Conservation (phyloP, 2,329 filamentous ascomycete genomes). For the Aspergillus tamarii region DNA sequence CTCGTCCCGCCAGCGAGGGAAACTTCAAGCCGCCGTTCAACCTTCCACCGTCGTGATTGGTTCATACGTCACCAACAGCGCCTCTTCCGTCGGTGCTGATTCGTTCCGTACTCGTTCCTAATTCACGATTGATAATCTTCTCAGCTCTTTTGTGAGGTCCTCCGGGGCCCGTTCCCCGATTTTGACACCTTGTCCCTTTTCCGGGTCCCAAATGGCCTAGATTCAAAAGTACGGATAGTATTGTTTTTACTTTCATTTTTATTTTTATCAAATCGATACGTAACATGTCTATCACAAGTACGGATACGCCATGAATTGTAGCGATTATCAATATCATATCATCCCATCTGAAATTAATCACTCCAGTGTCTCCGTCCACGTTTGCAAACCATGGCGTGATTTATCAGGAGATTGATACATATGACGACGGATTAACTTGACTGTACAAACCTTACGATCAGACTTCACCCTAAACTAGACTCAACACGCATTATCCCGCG, state of each 20-base stretch:
- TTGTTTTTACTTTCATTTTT: not conserved
- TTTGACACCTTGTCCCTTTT: conserved; percentile 2
- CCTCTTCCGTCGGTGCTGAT: conserved; percentile 6
- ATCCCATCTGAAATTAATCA: not conserved
- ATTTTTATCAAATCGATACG: not conserved
- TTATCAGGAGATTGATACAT: conserved; percentile 2
- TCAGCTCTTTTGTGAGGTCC: not conserved
- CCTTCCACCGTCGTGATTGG: conserved; percentile 21
- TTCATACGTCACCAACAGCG: conserved; percentile 6
- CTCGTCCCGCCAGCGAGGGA: conserved; percentile 17
- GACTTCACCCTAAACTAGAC: not conserved
- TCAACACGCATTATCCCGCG: not conserved
- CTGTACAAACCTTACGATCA: not conserved
- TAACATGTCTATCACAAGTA: not conserved
- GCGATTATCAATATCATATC: not conserved
- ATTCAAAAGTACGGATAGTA: not conserved
- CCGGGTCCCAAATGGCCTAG: not conserved
- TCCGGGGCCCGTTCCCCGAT: not conserved
- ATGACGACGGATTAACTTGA: no score
- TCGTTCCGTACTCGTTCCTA: conserved; percentile 1
- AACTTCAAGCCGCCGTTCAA: conserved; percentile 13
- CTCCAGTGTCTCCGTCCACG: not conserved
- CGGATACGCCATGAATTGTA: no score
- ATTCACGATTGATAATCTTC: conserved; percentile 5
- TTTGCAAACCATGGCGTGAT: conserved; percentile 11